Evolutionary conservation across 179 eudicot species (phyloP), one percentile per base, ranked within the genome.

Genomic region (Actinidia chinensis): DNA sequence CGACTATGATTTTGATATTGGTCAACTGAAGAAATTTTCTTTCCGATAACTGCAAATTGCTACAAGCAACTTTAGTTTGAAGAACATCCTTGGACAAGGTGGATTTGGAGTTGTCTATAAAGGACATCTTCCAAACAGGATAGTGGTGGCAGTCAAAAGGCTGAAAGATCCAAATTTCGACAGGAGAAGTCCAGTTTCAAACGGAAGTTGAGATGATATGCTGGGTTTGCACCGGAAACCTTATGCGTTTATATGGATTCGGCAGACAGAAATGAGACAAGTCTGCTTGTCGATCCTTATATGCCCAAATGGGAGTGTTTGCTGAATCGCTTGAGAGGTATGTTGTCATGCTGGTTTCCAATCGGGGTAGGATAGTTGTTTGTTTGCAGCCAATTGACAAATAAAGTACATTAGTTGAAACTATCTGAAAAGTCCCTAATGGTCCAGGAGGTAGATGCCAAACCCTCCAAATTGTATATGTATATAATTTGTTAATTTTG

Each of bases 141-240:
- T 87, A 4, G 79, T 90, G 79, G 87, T 94, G 58, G 98, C 98
- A 74, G 98, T 94, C 7, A 94, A 94, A 88, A 93, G 97, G 85
- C 84, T 94, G 78, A 89, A 83, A 83, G 98, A 94, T 79, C 97
- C 98, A 3, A 89, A 83, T 84, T 85, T 93, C 74, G n/a, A 90
- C 94, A 0, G 98, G 98, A 48, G 97, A 94, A 89, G 85, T 88
- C 74, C 98, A 94, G 81, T 94, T 94, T 83, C 98, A 94, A 83
- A 94, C 98, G 17, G 98, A 94, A 91, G 97, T 94, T 72, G 98
- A 94, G 88, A 91, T 94, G 97, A 94, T 94, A 50, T 94, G 98
- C 54, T 86, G 93, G 85, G 98, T 83, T 76, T 94, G 85, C 98
- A 94, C 77, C 85, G 93, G n/a, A 44, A 94, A 94, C 76, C 96